phyloP scores from a whole-genome alignment of 2,329 filamentous ascomycete species.

The Cercospora zeina region DNA sequence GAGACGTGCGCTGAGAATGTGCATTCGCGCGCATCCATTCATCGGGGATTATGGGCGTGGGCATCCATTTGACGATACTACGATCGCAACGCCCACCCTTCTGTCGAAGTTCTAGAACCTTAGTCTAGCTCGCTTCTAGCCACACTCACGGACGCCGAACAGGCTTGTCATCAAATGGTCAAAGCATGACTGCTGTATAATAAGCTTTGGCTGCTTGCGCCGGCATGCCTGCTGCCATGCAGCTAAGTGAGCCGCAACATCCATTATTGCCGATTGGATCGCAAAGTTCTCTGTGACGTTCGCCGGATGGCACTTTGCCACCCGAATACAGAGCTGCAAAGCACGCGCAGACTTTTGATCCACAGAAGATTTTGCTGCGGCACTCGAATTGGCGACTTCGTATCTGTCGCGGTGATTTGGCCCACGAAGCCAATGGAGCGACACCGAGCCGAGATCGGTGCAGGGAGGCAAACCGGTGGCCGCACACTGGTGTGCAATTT shows the following conservation, averaged over 20 bases:
- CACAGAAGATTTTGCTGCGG: conserved; percentile 1
- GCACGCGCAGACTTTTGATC: background rate
- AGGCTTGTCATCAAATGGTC: background rate
- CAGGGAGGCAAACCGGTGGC: background rate
- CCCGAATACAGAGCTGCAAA: background rate
- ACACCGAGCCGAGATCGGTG: conserved; percentile 6
- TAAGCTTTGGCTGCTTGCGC: background rate
- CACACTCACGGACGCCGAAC: background rate
- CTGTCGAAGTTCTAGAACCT: conserved; percentile 14
- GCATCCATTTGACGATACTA: background rate
- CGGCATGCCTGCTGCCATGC: background rate
- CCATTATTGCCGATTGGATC: too few relatives aligned
- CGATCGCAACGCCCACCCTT: conserved; percentile 2
- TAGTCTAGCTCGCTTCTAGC: conserved; percentile 14
- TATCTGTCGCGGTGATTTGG: conserved; percentile 15
- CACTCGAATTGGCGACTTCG: background rate
- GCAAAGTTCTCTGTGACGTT: background rate
- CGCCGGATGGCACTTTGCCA: background rate
- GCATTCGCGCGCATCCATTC: background rate
- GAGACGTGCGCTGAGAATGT: background rate
- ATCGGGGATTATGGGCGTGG: background rate
- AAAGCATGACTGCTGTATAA: background rate
- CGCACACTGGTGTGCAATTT: conserved; percentile 5
- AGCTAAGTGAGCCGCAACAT: background rate
- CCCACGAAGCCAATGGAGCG: background rate